A percentile compares a stretch with the other conserved stretches of the same genome.
Conservation (phyloP, 1,284 basidiomycete species). For the Kalmanozyma brasiliensis region DNA sequence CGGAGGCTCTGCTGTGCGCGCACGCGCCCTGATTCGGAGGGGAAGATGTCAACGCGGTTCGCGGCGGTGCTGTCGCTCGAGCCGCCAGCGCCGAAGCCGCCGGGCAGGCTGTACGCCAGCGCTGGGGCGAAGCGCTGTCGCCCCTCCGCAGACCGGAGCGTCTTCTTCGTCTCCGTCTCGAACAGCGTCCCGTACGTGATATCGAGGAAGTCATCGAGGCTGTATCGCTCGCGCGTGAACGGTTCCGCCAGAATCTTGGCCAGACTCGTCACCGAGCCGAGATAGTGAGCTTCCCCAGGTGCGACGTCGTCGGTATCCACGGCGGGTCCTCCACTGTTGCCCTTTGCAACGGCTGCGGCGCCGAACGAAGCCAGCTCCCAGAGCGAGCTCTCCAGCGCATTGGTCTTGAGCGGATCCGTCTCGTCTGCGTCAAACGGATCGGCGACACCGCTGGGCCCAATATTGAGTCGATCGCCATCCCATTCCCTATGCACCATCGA, state of each 20-base stretch:
- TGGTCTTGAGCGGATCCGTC: conserved; percentile 79
- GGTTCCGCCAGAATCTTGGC: conserved; percentile 87
- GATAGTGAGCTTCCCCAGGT: conserved; percentile 77
- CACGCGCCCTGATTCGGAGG: conserved; percentile 15
- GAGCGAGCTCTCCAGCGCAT: conserved; percentile 84
- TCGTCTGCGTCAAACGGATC: conserved; percentile 76
- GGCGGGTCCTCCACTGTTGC: conserved; percentile 20
- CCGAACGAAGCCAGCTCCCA: conserved; percentile 88
- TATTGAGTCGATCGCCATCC: conserved; percentile 58
- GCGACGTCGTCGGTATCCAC: conserved; percentile 20
- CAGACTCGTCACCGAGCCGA: conserved; percentile 83
- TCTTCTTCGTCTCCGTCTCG: conserved; percentile 83
- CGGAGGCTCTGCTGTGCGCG: conserved; percentile 16
- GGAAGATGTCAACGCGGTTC: conserved; percentile 45
- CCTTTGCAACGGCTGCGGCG: conserved; percentile 35
- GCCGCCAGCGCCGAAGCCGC: conserved; percentile 38
- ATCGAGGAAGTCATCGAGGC: conserved; percentile 95
- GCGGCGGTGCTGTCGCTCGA: conserved; percentile 16
- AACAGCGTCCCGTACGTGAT: conserved; percentile 94
- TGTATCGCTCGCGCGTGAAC: conserved; percentile 89
- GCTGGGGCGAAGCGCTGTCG: conserved; percentile 12
- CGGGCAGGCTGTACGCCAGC: conserved; percentile 33
- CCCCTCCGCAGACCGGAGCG: conserved; percentile 70
- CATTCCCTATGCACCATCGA: conserved; percentile 80
- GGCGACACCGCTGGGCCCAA: conserved; percentile 52